Base-by-base conservation (phyloP, 73 alveolate species). In the Paramecium primaurelia region DNA sequence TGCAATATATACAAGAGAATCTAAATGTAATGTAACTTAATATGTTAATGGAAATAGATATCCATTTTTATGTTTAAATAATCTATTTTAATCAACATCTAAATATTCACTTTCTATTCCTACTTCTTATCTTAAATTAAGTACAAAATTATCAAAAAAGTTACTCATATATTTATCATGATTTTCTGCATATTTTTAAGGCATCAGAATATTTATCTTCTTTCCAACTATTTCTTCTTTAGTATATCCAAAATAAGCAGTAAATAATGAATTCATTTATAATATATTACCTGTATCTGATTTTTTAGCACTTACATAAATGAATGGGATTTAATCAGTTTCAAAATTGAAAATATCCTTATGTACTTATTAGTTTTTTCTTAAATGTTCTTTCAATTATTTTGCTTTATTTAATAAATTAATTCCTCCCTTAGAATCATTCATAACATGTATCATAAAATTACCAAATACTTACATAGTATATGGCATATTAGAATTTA, bases 171-270 rank as follows among this genome's bases (percentile, higher is more conserved):
- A 83, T 18, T 77, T 69, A 26, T 89, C 94, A 47, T 89, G 94
- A 40, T 59, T 25, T 25, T 68, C 90, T 7, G 59, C 36, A 89
- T 59, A 89, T 28, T 20, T 40, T 36, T 89, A 18, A 25, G 94
- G 94, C 54, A 89, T 44, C 8, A 89, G n/a, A 12, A 26, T 25
- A 42, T 40, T 71, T 11, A 89, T 42, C 25, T 38, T 60, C 40
- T 89, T 89, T 3, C 91, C 91, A 14, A 37, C 3, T 4, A 89
- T 16, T 49, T 89, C 94, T 51, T 89, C 94, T 54, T 58, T 89
- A 22, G 77, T 22, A 47, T 69, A 89, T 12, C 94, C 94, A 71
- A 89, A 89, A 32, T 45, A 89, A 0, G 77, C 71, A 3, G 94
- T 71, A 45, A 89, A 89, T 6, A 89, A 88, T 71, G 88, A 49